Evolutionary conservation across 257 asterid genomes (phyloP).

Genomic region (Prunella vulgaris): DNA sequence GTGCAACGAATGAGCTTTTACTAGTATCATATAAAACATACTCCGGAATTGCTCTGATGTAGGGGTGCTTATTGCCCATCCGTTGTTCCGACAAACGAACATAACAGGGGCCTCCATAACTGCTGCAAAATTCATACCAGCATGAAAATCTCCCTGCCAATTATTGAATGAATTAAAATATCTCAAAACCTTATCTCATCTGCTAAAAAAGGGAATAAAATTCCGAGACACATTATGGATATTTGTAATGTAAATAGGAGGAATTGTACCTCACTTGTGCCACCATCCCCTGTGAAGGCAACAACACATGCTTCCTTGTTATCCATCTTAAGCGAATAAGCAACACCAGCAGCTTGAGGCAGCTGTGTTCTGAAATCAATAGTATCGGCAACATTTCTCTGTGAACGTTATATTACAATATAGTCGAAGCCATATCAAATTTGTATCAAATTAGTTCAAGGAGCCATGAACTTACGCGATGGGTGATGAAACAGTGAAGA

Average conservation of each 20-base stretch:
- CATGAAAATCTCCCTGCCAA: conserved; percentile 93
- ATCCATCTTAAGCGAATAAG: conserved; percentile 91
- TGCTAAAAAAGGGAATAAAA: not conserved
- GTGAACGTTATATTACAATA: not conserved
- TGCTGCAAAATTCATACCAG: conserved; percentile 84
- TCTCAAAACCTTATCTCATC: not conserved
- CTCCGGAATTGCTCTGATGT: conserved; percentile 69
- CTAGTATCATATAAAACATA: conserved; percentile 11
- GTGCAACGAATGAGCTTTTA: not conserved
- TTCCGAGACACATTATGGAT: too few species aligned
- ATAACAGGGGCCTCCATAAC: conserved; percentile 77
- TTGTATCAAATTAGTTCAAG: not conserved
- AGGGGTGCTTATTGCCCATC: conserved; percentile 98
- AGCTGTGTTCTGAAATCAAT: conserved; percentile 71
- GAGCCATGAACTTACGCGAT: conserved; percentile 52
- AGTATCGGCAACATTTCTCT: not conserved
- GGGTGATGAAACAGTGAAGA: conserved; percentile 76
- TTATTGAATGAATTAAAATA: not conserved
- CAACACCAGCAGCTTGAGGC: conserved; percentile 95
- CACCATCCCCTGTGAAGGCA: conserved; percentile 76
- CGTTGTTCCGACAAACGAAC: conserved; percentile 86
- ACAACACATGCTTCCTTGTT: conserved; percentile 74
- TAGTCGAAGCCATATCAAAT: not conserved
- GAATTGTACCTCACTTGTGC: conserved; percentile 74
- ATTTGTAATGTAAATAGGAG: too few species aligned